Conservation (phyloP, 179 eudicot genomes). For the Actinidia polygama region DNA sequence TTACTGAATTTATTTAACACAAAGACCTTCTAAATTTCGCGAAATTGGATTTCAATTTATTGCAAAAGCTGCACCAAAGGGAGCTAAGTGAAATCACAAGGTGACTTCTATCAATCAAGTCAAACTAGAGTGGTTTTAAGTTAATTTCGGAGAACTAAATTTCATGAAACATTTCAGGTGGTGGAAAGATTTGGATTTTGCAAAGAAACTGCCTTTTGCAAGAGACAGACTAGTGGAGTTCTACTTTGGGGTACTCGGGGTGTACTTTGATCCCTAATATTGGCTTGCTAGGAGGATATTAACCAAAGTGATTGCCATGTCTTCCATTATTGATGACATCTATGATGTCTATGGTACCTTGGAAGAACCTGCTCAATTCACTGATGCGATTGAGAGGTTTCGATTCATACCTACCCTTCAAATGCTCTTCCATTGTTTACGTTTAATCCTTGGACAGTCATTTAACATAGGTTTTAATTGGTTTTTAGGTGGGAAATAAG, state of each 20-base stretch:
- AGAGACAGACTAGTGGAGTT: slow-evolving; percentile 9
- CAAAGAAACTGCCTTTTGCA: background rate
- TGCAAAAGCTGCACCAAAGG: slow-evolving; percentile 12
- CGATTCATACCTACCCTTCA: too few relatives aligned
- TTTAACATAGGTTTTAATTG: background rate
- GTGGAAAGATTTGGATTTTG: slow-evolving; percentile 1
- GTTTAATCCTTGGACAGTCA: background rate
- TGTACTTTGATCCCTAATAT: slow-evolving; percentile 16
- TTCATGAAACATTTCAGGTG: background rate
- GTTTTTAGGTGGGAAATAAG: slow-evolving; percentile 11
- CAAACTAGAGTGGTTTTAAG: background rate
- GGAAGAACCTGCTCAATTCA: slow-evolving; percentile 2
- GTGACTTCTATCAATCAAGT: background rate
- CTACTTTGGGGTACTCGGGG: background rate
- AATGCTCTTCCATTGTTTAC: background rate
- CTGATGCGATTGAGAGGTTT: background rate
- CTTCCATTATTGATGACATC: background rate
- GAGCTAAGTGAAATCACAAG: background rate
- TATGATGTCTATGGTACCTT: slow-evolving; percentile 14
- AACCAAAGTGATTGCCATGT: background rate
- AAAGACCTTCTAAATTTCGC: slow-evolving; percentile 5
- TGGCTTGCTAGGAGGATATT: background rate
- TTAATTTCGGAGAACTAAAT: background rate
- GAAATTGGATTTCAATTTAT: too few relatives aligned
- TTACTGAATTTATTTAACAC: too few relatives aligned